Base-by-base conservation (phyloP, 2,329 filamentous ascomycete genomes). In the Fonsecaea nubica region DNA sequence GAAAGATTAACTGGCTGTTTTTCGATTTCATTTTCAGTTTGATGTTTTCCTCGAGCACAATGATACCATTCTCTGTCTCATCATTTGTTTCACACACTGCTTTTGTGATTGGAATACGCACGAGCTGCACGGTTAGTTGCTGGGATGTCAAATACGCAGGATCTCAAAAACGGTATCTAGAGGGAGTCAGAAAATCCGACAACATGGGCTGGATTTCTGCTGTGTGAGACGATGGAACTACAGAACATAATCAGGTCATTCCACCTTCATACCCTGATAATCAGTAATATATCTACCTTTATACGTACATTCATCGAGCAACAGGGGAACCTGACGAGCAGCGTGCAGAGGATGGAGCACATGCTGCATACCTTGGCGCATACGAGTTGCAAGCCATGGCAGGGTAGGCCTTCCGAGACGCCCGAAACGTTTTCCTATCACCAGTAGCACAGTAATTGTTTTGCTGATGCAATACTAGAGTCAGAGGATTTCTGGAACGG, bases 1-100 rank as follows among this genome's bases (percentile, higher is more conserved):
- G 66, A 75, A 76, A 50, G 72, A 76, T 56, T 77, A 69, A 72
- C 10, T 25, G 63, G 63, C 62, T 64, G 38, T 40, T 54, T 54
- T 21, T 45, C 15, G 6, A 35, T 55, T 36, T 13, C 58, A 33
- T 54, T 40, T 36, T 12, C 38, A 12, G 21, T 40, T 54, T 35
- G 18, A 13, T 32, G 42, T 35, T 54, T 35, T 35, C 13, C 21
- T 35, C 30, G 33, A 53, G 33, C 32, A 21, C 53, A 55, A 68
- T 60, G 55, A 62, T 64, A 62, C 58, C 56, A 48, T 59, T 62
- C n/a, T 56, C 32, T 58, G 55, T 58, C 33, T 40, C 55, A 58
- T 12, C n/a, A 58, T 58, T 21, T 58, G 55, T 58, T 58, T 53
- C 63, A 42, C 60, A 32, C 38, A 36, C 21, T 54, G 13, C 52